phyloP scores from a whole-genome alignment of 192 early-diverging fungal genomes.

The Podila epicladia region DNA sequence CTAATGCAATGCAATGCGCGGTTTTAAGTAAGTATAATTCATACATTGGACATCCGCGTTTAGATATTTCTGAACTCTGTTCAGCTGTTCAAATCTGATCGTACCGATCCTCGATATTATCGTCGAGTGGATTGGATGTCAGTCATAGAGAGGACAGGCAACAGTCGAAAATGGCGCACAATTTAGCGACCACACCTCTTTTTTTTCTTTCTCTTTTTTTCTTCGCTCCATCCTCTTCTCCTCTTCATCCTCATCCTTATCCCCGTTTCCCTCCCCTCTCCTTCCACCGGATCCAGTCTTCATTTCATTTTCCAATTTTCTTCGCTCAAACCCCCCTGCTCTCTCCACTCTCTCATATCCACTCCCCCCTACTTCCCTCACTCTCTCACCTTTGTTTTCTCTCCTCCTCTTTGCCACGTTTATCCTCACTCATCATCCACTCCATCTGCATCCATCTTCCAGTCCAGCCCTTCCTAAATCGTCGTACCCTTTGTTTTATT shows the following conservation, averaged over 20 bases:
- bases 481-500: too few species aligned
- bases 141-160: not conserved
- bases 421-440: not conserved
- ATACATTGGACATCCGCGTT: too few species aligned
- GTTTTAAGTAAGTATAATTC: too few species aligned
- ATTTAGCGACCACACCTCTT: not conserved
- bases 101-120: not conserved
- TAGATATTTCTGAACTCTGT: too few species aligned
- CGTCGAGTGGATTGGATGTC: not conserved
- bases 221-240: not conserved
- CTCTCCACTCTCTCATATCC: too few species aligned
- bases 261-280: not conserved
- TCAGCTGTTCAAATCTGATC: too few species aligned
- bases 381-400: conserved; percentile 1
- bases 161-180: too few species aligned
- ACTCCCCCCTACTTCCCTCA: not conserved
- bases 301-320: not conserved
- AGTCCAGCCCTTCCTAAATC: too few species aligned
- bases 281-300: not conserved
- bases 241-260: not conserved
- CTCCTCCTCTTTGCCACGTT: not conserved
- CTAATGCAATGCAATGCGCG: too few species aligned
- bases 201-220: not conserved
- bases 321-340: too few species aligned
- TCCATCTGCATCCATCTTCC: not conserved